These are phyloP conservation scores for Chaetomidium leptoderma DNA, from an alignment of 495 filamentous ascomycete species.

Conservation along the genomic window DNA sequence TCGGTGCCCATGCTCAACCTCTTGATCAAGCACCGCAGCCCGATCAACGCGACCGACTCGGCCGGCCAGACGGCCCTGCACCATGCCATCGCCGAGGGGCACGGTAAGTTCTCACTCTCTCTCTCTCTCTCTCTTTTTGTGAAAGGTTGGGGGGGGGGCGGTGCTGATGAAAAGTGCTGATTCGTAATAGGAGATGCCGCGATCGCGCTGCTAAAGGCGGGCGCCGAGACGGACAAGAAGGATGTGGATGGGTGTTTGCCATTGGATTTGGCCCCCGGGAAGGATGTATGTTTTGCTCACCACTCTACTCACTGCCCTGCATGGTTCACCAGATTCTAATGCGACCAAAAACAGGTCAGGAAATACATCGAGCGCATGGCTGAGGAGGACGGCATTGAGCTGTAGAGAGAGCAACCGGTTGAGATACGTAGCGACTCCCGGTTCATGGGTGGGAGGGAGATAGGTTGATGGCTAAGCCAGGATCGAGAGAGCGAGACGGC, in stretches of 20 bases:
- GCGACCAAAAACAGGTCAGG: slow-evolving; percentile 49
- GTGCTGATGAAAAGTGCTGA: neutral
- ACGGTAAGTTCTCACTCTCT: slow-evolving; percentile 46
- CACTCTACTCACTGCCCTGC: neutral
- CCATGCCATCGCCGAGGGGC: slow-evolving; percentile 89
- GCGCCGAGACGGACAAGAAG: slow-evolving; percentile 76
- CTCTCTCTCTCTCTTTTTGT: neutral
- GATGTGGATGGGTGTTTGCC: slow-evolving; percentile 68
- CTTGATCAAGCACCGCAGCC: slow-evolving; percentile 72
- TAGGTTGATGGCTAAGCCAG: slow-evolving; percentile 2
- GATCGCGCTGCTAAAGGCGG: slow-evolving; percentile 72
- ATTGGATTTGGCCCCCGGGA: slow-evolving; percentile 81
- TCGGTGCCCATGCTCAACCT: slow-evolving; percentile 79
- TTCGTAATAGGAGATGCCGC: slow-evolving; percentile 63
- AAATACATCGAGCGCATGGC: slow-evolving; percentile 75
- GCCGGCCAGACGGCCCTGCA: slow-evolving; percentile 85
- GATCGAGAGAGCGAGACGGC: slow-evolving; percentile 1
- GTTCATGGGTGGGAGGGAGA: neutral
- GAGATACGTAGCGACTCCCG: neutral
- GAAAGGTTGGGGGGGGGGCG: neutral
- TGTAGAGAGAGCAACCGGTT: slow-evolving; percentile 26
- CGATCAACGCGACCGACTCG: slow-evolving; percentile 80
- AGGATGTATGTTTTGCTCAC: slow-evolving; percentile 34
- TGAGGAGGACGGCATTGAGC: slow-evolving; percentile 80
- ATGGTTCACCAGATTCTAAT: neutral